These are phyloP conservation scores for Cladosporium sp. DNA, from an alignment of 2,329 filamentous ascomycete species.

Conservation along the genomic window DNA sequence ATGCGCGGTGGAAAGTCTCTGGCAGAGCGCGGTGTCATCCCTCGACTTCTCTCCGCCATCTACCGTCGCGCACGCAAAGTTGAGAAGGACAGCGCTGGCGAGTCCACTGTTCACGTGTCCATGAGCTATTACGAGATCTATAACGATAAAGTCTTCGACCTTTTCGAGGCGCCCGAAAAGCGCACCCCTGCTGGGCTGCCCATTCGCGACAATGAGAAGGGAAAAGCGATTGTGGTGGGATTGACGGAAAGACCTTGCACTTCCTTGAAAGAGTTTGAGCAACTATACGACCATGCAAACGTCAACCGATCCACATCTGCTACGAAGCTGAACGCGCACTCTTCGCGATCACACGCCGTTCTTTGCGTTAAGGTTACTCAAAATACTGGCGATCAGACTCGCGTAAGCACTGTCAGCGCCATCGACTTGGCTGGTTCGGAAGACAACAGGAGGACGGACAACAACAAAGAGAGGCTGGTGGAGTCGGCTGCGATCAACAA, in stretches of 20 bases:
- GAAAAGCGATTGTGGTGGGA: slow-evolving; percentile 85
- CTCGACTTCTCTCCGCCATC: slow-evolving; percentile 96
- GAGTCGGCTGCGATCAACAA: slow-evolving; percentile 99
- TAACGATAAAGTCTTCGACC: slow-evolving; percentile 96
- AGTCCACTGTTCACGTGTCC: slow-evolving; percentile 74
- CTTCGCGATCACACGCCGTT: slow-evolving; percentile 95
- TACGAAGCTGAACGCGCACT: slow-evolving; percentile 97
- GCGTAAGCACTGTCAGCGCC: slow-evolving; percentile 96
- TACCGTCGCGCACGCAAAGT: slow-evolving; percentile 73
- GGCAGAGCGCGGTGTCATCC: slow-evolving; percentile 94
- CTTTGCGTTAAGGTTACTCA: slow-evolving; percentile 95
- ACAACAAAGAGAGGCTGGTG: slow-evolving; percentile 81
- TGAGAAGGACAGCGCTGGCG: slow-evolving; percentile 74
- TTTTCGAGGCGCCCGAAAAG: slow-evolving; percentile 73
- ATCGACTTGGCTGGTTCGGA: slow-evolving; percentile 97
- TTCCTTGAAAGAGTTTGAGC: slow-evolving; percentile 89
- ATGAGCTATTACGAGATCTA: slow-evolving; percentile 98
- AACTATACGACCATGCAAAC: slow-evolving; percentile 96
- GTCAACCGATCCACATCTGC: slow-evolving; percentile 93
- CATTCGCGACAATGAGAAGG: slow-evolving; percentile 90
- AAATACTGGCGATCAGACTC: slow-evolving; percentile 87
- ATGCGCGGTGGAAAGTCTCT: slow-evolving; percentile 70
- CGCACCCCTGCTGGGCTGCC: slow-evolving; percentile 79
- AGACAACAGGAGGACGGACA: slow-evolving; percentile 93
- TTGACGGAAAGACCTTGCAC: slow-evolving; percentile 85